These are phyloP conservation scores for Penstemon barbatus DNA, from an alignment of 257 asterid species.

Conservation along the genomic window DNA sequence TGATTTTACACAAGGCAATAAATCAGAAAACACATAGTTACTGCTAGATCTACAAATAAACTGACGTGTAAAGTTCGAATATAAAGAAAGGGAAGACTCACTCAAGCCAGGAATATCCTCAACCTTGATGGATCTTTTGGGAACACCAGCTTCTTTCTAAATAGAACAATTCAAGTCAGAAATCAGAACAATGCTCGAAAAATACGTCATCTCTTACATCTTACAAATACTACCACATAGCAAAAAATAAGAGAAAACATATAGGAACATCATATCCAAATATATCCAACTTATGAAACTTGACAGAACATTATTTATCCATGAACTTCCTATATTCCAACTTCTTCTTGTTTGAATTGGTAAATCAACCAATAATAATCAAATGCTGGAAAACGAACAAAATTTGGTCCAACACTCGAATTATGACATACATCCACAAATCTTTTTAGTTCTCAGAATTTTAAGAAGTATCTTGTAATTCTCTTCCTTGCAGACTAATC, in stretches of 20 bases:
- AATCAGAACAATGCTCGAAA: conserved; percentile 16
- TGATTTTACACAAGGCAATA: background rate
- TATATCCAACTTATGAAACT: conserved; percentile 7
- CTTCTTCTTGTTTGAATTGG: conserved; percentile 1
- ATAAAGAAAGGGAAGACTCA: conserved; percentile 46
- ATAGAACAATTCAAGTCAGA: conserved; percentile 31
- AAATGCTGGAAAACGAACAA: background rate
- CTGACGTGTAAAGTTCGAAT: conserved; percentile 8
- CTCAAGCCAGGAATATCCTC: conserved; percentile 96
- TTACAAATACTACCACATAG: conserved; percentile 12
- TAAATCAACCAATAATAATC: background rate
- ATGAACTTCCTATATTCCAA: background rate
- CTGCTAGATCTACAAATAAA: conserved; percentile 3
- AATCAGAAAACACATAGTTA: conserved; percentile 2
- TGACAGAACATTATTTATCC: conserved; percentile 1
- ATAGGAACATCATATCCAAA: conserved; percentile 11
- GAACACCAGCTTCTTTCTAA: conserved; percentile 97
- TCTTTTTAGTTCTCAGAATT: background rate
- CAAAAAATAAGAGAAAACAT: conserved; percentile 1
- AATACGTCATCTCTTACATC: background rate
- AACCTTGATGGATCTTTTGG: conserved; percentile 72
- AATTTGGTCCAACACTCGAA: background rate
- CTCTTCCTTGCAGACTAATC: background rate
- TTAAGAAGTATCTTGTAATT: background rate
- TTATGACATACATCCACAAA: background rate